Conservation (phyloP, 345 rosid genomes). For the Gossypium bickii region DNA sequence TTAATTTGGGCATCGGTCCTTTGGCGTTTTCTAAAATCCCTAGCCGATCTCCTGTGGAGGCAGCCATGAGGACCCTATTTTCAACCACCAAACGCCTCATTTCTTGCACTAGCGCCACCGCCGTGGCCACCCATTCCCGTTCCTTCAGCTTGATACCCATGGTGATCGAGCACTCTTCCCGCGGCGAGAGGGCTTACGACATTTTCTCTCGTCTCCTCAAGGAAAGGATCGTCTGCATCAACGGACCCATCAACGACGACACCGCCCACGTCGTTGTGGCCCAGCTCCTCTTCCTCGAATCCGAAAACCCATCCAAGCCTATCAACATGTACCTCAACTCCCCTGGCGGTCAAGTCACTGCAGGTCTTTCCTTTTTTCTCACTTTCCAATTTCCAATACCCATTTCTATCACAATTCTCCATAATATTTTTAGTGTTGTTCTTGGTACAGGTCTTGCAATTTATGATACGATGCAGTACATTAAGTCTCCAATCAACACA, state of each 20-base stretch:
- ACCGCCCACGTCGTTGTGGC: slow-evolving; percentile 98
- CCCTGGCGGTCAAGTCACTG: slow-evolving; percentile 98
- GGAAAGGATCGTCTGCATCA: slow-evolving; percentile 93
- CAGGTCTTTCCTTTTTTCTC: slow-evolving; percentile 43
- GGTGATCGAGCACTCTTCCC: slow-evolving; percentile 97
- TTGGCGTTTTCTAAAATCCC: slow-evolving; percentile 1
- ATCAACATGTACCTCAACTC: slow-evolving; percentile 97
- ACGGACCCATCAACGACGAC: slow-evolving; percentile 93
- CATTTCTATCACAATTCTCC: background rate
- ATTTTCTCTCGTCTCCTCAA: slow-evolving; percentile 92
- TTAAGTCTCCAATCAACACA: slow-evolving; percentile 83
- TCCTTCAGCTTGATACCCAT: slow-evolving; percentile 67
- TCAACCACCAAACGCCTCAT: slow-evolving; percentile 12
- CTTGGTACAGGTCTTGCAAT: slow-evolving; percentile 80
- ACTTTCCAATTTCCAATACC: background rate
- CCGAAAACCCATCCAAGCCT: slow-evolving; percentile 96
- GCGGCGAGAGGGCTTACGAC: slow-evolving; percentile 98
- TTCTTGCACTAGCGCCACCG: background rate
- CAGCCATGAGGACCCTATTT: slow-evolving; percentile 17
- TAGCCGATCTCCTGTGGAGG: background rate
- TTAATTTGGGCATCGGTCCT: background rate
- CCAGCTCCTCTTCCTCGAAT: slow-evolving; percentile 96
- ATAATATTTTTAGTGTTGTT: background rate
- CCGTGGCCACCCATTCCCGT: background rate
- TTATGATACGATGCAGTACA: slow-evolving; percentile 95